Conservation (phyloP, 768 basidiomycete species). For the Agaricus subrufescens region DNA sequence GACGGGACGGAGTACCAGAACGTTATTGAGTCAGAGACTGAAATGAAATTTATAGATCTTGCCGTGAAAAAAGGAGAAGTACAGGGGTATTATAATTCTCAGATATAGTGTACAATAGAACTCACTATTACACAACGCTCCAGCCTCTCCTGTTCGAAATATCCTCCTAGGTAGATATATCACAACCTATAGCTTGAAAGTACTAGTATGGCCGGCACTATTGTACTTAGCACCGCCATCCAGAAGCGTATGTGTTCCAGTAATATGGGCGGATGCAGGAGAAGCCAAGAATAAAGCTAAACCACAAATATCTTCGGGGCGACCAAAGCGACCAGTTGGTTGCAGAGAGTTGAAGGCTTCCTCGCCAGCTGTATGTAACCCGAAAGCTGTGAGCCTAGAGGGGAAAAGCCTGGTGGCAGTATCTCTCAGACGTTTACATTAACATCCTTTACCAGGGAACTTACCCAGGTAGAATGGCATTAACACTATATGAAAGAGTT, state of each 20-base stretch:
- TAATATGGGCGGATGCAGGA: slow-evolving; percentile 71
- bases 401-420: slow-evolving; percentile 48
- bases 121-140: neutral
- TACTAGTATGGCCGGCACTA: neutral
- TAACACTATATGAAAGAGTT: slow-evolving; percentile 47
- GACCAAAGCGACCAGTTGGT: slow-evolving; percentile 68
- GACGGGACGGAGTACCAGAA: no score
- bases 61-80: no score
- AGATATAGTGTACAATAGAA: neutral
- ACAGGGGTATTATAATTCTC: no score
- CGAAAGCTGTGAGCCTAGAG: slow-evolving; percentile 80
- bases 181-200: neutral
- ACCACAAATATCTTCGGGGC: slow-evolving; percentile 67
- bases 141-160: neutral
- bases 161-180: neutral
- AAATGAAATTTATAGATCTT: no score
- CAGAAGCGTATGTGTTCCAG: slow-evolving; percentile 65
- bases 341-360: slow-evolving; percentile 47
- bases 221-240: slow-evolving; percentile 29
- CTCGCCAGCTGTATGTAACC: slow-evolving; percentile 51
- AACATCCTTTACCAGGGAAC: neutral
- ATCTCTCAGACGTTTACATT: no score
- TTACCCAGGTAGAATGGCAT: slow-evolving; percentile 81
- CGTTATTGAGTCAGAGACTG: no score
- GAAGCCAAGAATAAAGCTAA: slow-evolving; percentile 66